Percentiles rank a stretch among this genome's conserved stretches.
phyloP scores from a whole-genome alignment of 257 asterid genomes.

The Thymus quinquecostatus region DNA sequence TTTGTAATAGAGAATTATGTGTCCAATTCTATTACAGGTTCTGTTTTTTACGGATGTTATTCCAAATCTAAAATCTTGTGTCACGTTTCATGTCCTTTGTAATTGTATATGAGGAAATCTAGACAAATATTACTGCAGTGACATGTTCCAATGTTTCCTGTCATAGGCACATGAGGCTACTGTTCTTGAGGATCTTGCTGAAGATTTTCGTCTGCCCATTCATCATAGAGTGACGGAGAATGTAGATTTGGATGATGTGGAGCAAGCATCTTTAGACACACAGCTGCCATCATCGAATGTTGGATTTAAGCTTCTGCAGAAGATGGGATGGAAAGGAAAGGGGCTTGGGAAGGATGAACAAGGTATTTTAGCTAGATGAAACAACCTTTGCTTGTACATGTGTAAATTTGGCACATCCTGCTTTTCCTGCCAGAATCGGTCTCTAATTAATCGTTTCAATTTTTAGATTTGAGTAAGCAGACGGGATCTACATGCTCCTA shows the following conservation, averaged over 20 bases:
- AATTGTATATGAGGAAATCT: slow-evolving; percentile 6
- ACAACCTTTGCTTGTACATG: slow-evolving; percentile 10
- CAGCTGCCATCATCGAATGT: slow-evolving; percentile 78
- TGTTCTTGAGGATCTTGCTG: slow-evolving; percentile 88
- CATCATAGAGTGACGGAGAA: slow-evolving; percentile 84
- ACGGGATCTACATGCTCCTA: neutral
- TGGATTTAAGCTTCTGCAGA: slow-evolving; percentile 93
- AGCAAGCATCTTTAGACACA: slow-evolving; percentile 90
- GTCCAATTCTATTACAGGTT: neutral
- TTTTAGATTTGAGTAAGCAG: neutral
- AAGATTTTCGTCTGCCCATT: slow-evolving; percentile 88
- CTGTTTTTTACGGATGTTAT: neutral
- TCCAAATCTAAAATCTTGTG: neutral
- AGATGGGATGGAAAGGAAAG: slow-evolving; percentile 99
- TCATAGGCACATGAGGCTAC: slow-evolving; percentile 66
- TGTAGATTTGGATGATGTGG: slow-evolving; percentile 86
- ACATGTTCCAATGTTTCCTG: slow-evolving; percentile 31
- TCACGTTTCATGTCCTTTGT: neutral
- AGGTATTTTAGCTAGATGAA: slow-evolving; percentile 49
- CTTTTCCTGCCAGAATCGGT: neutral
- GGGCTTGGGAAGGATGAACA: slow-evolving; percentile 98
- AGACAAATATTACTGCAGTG: slow-evolving; percentile 12
- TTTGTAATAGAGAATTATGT: neutral
- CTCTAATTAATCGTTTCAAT: neutral
- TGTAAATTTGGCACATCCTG: neutral